Evolutionary conservation across 2,329 filamentous ascomycete species (phyloP), one percentile per base, ranked within the genome.

Genomic region (Ophiostoma piceae): DNA sequence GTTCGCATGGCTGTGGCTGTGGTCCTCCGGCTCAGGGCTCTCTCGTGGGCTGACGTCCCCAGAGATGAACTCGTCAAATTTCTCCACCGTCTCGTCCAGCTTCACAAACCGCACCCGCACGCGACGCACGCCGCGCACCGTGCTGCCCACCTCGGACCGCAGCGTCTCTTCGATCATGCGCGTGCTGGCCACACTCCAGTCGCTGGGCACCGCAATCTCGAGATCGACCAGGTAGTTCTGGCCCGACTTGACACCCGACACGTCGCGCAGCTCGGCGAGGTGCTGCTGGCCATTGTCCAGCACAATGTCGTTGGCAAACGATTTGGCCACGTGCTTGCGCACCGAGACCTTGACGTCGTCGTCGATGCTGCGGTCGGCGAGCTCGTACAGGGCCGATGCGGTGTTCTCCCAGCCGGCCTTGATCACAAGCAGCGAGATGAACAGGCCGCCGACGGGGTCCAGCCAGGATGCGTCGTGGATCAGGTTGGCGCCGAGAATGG

Each of bases 191-290:
- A 99, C 82, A 0, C 90, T 90, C 90, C 91, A 96, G 43, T 82
- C 81, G 29, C 84, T 85, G 0, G 94, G 92, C 19, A 96, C 91
- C 1, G 87, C 90, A 72, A 98, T 80, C 78, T 97, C 94, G 8
- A 99, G 79, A 75, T 98, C 95, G 75, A 98, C 89, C 39, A 98
- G 84, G 78, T 96, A 97, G 81, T 97, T 99, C 79, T 97, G 95
- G 39, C 95, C 95, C 3, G 92, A 95, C 81, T 99, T 99, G 80
- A 97, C 86, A 69, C 95, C 95, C 73, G 92, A 91, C 2, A 98
- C 86, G 64, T 92, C 90, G 64, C 90, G 86, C 65, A 97, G 81
- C 76, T 92, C 87, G 9, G 93, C 84, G 69, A 88, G 80, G 66
- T 85, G 81, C 70, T 88, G 81, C 67, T 85, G 81, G 67, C 86